A percentile compares a stretch with the other conserved stretches of the same genome.
Conservation (phyloP, 192 early-diverging fungal species). For the Umbelopsis sp. region DNA sequence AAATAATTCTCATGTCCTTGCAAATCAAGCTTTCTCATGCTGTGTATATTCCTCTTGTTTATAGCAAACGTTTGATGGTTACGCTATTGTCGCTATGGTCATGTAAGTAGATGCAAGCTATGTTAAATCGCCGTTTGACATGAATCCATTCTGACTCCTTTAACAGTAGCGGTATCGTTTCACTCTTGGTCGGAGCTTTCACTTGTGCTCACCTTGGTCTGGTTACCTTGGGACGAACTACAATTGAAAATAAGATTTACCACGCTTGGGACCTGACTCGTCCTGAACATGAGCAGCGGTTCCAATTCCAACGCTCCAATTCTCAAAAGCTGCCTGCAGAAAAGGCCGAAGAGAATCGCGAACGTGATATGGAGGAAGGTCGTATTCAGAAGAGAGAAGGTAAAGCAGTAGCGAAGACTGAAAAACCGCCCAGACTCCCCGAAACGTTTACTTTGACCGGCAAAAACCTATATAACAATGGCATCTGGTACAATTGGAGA, state of each 20-base stretch:
- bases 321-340: neutral
- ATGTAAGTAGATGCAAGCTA: constrained; percentile 17
- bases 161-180: constrained; percentile 15
- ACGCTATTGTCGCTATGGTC: constrained; percentile 18
- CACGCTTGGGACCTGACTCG: constrained; percentile 17
- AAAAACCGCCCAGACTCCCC: constrained; percentile 14
- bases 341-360: neutral
- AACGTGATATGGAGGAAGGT: constrained; percentile 24
- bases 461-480: constrained; percentile 46
- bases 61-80: constrained; percentile 34
- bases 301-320: neutral
- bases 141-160: neutral
- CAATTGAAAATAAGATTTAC: constrained; percentile 23
- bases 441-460: constrained; percentile 31
- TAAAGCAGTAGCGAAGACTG: constrained; percentile 28
- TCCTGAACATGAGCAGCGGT: neutral
- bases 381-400: constrained; percentile 18
- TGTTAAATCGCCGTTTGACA: neutral
- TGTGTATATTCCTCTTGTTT: neutral
- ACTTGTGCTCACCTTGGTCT: constrained; percentile 26
- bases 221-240: constrained; percentile 18
- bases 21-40: neutral
- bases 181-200: constrained; percentile 20
- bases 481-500: constrained; percentile 47
- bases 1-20: neutral